Evolutionary conservation across 306 rosid species (phyloP).

Genomic region (Quercus glauca): DNA sequence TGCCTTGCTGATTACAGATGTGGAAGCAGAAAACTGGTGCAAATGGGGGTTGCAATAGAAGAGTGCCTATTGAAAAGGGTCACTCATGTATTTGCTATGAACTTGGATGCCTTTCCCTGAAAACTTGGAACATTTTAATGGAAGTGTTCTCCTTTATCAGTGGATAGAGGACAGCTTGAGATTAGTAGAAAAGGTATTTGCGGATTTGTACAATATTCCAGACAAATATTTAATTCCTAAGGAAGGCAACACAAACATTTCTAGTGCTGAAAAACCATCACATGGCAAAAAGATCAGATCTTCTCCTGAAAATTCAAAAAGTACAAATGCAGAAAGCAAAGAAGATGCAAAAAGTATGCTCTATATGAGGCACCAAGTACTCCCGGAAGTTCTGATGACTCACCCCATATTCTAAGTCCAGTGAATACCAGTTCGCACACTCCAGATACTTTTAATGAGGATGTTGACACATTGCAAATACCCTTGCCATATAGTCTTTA

Average conservation of each 20-base stretch:
- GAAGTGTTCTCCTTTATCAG: constrained; percentile 57
- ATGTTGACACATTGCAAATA: constrained; percentile 43
- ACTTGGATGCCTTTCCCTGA: constrained; percentile 46
- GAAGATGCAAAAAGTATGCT: constrained; percentile 28
- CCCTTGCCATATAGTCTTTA: constrained; percentile 57
- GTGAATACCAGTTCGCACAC: constrained; percentile 24
- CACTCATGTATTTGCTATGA: constrained; percentile 34
- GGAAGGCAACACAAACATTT: constrained; percentile 19
- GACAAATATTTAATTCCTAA: constrained; percentile 24
- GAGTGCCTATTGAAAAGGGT: constrained; percentile 54
- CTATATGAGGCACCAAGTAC: constrained; percentile 19
- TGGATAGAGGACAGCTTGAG: constrained; percentile 90
- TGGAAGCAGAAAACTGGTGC: constrained; percentile 80
- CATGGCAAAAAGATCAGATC: constrained; percentile 44
- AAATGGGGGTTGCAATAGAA: constrained; percentile 70
- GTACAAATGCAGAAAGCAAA: constrained; percentile 14
- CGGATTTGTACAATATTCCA: constrained; percentile 44
- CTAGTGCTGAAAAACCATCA: constrained; percentile 30
- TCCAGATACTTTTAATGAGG: constrained; percentile 37
- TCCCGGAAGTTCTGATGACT: constrained; percentile 22
- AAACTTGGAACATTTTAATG: constrained; percentile 59
- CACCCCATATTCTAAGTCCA: constrained; percentile 9
- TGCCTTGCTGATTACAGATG: constrained; percentile 79
- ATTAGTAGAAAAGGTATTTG: constrained; percentile 62
- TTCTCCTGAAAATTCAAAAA: constrained; percentile 28